Evolutionary conservation across 2,329 filamentous ascomycete genomes (phyloP), one percentile per base, ranked within the genome.

Genomic region (Orbilia brochopaga): DNA sequence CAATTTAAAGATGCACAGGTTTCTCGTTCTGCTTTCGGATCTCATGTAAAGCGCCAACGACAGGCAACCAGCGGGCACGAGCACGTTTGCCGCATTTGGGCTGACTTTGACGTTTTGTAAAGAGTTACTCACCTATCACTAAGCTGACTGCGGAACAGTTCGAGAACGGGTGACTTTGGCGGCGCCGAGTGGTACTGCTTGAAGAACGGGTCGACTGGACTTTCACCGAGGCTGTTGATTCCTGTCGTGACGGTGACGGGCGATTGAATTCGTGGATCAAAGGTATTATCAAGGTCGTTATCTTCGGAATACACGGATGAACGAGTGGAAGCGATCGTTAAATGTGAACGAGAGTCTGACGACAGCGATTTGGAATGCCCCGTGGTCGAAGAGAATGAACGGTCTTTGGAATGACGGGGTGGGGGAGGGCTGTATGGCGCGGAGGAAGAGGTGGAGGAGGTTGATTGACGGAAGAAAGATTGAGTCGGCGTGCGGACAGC

Each of bases 291-390:
- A 54, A 65, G 52, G 42, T 72, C 67, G 67, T 72, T 72, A 65
- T 72, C 60, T 56, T 72, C 60, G 48, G 67, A 72, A 57, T 72
- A 72, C 44, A 72, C 55, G n/a, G 67, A 72, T 15, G 67, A 72
- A 61, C 67, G 67, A 61, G 67, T 60, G 23, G 67, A 72, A 40
- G 51, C 52, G 42, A 60, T 56, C 60, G 67, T 65, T 60, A 65
- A 65, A 65, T 65, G 67, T 65, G 67, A 72, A 72, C 60, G 60
- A 65, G 55, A 72, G 67, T 72, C 67, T 65, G 67, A 72, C 67
- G 67, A 72, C 44, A 51, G 52, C 35, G 61, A 66, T 32, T 73
- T 73, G 56, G 69, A 73, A 58, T 66, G 61, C 35, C 62, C 69
- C 17, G 60, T 60, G 44, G 63, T 54, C 32, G 69, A 58, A 50